phyloP scores from a whole-genome alignment of 2,329 filamentous ascomycete species.

The Ascochyta rabiei region DNA sequence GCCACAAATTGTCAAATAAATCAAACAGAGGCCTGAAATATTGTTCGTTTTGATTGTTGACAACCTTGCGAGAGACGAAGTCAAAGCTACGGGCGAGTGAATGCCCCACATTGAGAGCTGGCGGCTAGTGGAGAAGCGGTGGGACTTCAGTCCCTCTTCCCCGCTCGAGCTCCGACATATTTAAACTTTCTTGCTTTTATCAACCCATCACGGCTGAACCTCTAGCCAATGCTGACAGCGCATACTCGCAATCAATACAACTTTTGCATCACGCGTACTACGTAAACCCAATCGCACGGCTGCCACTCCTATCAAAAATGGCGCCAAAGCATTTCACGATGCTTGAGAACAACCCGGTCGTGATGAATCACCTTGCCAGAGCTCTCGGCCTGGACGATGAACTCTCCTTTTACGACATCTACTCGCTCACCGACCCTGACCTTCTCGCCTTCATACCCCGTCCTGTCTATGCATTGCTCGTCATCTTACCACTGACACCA shows the following conservation, averaged over 20 bases:
- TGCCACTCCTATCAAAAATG: conserved; percentile 20
- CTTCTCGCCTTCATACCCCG: conserved; percentile 58
- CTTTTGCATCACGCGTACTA: too few species aligned
- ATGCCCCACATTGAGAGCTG: conserved; percentile 1
- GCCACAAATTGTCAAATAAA: too few species aligned
- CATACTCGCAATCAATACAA: too few species aligned
- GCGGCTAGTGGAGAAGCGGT: conserved; percentile 3
- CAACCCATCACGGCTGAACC: too few species aligned
- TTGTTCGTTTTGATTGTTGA: too few species aligned
- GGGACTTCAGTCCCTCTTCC: not conserved
- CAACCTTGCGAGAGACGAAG: not conserved
- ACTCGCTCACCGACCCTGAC: conserved; percentile 58
- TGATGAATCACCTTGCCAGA: conserved; percentile 58
- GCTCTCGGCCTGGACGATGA: conserved; percentile 55
- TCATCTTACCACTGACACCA: conserved; percentile 56
- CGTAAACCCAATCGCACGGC: not conserved
- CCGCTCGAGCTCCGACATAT: not conserved
- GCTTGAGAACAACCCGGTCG: conserved; percentile 61
- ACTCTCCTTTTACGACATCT: conserved; percentile 61
- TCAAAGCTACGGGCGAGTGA: not conserved
- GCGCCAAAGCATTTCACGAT: conserved; percentile 37
- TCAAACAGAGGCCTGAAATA: too few species aligned
- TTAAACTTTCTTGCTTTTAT: not conserved
- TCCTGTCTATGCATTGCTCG: conserved; percentile 60
- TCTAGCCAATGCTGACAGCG: too few species aligned